Conservation (phyloP, 169 alveolate species). For the Plasmodium ovale region DNA sequence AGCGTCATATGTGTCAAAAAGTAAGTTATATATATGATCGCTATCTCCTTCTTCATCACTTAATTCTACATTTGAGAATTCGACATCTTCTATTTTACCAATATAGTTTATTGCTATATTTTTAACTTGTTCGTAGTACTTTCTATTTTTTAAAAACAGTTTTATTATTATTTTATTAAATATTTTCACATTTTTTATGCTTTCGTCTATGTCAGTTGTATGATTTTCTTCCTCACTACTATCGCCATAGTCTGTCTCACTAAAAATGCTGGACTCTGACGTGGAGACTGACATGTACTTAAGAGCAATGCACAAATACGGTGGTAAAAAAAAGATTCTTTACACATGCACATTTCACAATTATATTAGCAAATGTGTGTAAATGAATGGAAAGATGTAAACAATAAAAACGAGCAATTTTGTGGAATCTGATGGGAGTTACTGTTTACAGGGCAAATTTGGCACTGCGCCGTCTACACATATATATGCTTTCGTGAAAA, state of each 20-base stretch:
- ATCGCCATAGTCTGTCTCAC: constrained; percentile 58
- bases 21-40: constrained; percentile 60
- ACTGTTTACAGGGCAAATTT: too few species aligned
- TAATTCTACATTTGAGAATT: constrained; percentile 37
- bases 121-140: constrained; percentile 66
- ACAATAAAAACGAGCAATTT: too few species aligned
- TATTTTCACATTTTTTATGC: constrained; percentile 48
- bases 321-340: too few species aligned
- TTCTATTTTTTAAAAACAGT: constrained; percentile 62
- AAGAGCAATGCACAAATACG: too few species aligned
- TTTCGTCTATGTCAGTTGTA: constrained; percentile 29
- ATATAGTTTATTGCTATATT: constrained; percentile 52
- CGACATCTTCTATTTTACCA: constrained; percentile 63
- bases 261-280: constrained; percentile 68
- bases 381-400: too few species aligned
- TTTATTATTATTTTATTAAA: constrained; percentile 51
- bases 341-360: too few species aligned
- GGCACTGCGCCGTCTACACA: too few species aligned
- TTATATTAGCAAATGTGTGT: too few species aligned
- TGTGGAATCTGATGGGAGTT: too few species aligned
- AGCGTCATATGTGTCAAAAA: constrained; percentile 65
- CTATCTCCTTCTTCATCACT: constrained; percentile 7
- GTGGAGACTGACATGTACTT: constrained; percentile 60
- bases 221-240: constrained; percentile 38
- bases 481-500: too few species aligned